These are phyloP conservation scores for Basidiobolus meristosporus DNA, from an alignment of 371 early-diverging fungal species.

Conservation along the genomic window DNA sequence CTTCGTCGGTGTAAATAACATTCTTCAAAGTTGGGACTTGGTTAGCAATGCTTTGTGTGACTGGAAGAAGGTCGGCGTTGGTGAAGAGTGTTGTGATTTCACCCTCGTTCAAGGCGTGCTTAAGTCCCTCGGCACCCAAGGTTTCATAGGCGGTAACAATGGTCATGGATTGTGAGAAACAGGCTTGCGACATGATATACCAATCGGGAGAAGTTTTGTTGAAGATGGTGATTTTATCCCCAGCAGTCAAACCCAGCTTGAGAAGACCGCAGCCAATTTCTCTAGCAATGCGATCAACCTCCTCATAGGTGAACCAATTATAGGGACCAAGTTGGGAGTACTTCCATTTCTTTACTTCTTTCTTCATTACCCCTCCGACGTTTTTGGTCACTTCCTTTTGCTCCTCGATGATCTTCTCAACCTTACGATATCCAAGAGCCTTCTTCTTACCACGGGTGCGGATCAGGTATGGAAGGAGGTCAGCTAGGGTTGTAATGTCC, in stretches of 20 bases:
- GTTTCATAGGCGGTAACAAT: constrained; percentile 81
- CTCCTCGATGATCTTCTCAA: constrained; percentile 45
- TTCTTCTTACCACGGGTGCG: constrained; percentile 18
- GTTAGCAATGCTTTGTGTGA: constrained; percentile 33
- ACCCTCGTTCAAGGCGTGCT: constrained; percentile 71
- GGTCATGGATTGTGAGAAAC: constrained; percentile 47
- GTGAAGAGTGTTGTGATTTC: constrained; percentile 60
- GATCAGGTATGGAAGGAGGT: constrained; percentile 31
- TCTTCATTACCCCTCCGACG: constrained; percentile 32
- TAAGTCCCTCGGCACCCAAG: constrained; percentile 69
- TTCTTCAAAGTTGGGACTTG: constrained; percentile 39
- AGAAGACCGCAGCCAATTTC: constrained; percentile 43
- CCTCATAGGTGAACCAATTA: constrained; percentile 39
- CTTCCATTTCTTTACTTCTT: constrained; percentile 65
- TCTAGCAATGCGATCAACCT: constrained; percentile 20
- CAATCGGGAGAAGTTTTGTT: constrained; percentile 39
- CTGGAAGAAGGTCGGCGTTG: constrained; percentile 58
- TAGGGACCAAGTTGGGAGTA: constrained; percentile 50
- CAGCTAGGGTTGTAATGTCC: constrained; percentile 42
- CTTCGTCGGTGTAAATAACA: constrained; percentile 53
- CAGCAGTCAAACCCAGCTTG: constrained; percentile 34
- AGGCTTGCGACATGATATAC: constrained; percentile 14
- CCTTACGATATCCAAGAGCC: constrained; percentile 39
- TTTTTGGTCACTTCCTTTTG: constrained; percentile 52
- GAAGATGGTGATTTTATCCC: constrained; percentile 47